Conservation (phyloP, 1,139 yeast genomes). For the Magnusiomyces ingens region DNA sequence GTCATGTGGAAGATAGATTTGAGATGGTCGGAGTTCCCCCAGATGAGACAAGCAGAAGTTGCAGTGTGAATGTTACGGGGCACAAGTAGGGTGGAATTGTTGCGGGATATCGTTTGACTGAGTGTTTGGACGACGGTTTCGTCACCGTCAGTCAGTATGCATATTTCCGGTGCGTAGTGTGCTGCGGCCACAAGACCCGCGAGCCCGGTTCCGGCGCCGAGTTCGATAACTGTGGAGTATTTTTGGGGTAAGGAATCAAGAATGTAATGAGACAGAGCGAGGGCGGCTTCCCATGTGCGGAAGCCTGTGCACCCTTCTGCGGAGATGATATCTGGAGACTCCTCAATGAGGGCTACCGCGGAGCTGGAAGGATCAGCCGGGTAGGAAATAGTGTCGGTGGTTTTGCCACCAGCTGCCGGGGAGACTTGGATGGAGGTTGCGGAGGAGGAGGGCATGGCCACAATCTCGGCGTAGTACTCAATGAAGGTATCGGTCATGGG, state of each 20-base stretch:
- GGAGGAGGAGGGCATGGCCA: too few species aligned
- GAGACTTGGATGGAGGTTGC: not conserved
- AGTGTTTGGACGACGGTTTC: constrained; percentile 46
- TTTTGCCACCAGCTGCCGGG: not conserved
- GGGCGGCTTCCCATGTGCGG: constrained; percentile 92
- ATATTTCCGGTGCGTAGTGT: constrained; percentile 23
- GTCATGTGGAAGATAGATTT: too few species aligned
- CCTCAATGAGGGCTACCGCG: constrained; percentile 27
- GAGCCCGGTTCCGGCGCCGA: constrained; percentile 92
- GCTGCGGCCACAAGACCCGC: constrained; percentile 52
- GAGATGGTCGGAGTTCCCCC: too few species aligned
- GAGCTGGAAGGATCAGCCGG: not conserved
- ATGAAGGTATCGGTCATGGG: too few species aligned
- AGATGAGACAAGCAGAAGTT: too few species aligned
- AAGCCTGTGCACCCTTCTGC: constrained; percentile 80
- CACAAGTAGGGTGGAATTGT: too few species aligned
- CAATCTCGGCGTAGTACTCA: too few species aligned
- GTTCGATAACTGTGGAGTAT: constrained; percentile 45
- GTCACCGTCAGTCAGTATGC: constrained; percentile 75
- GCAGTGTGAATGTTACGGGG: too few species aligned
- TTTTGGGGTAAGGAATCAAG: not conserved
- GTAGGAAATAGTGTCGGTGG: not conserved
- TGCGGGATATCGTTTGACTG: constrained; percentile 34
- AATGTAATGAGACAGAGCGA: constrained; percentile 53
- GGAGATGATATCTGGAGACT: constrained; percentile 58